Evolutionary conservation across 345 rosid species (phyloP), one percentile per base, ranked within the genome.

Genomic region (Citrus australasica): DNA sequence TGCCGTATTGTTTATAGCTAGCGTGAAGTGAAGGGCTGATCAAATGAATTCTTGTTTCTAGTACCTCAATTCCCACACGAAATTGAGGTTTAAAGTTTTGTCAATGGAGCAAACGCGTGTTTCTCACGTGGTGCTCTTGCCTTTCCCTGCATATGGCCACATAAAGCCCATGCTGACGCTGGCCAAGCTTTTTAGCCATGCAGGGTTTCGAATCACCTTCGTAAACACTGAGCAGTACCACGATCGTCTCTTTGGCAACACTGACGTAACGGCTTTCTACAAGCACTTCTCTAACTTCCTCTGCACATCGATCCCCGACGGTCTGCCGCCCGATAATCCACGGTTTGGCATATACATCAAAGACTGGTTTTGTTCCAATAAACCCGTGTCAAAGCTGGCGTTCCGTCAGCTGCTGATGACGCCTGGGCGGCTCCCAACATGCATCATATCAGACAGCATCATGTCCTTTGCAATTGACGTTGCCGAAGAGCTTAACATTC

Each of bases 161-260:
- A 83, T 92, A 56, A 92, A 83, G 83, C 80, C 91, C 71, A 84
- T 86, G 92, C 82, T 94, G 40, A 91, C 83, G 76, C 87, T 92
- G 1, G 89, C 91, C 28, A 90, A 91, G 76, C 86, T 91, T 27
- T 78, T 94, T 2, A 55, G 67, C 74, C 83, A 86, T 22, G 75
- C 84, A 3, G 91, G 88, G 67, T 80, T 89, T 42, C 80, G 85
- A 3, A 76, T 91, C 80, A 92, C 97, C 66, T 90, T 92, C 82
- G 78, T 89, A 37, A 86, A 83, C 85, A 81, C 88, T 2, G 76
- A 81, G 4, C 67, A 80, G 76, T 83, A 59, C 82, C 84, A 86
- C 30, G 53, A 70, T 33, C 78, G 79, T 28, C 84, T 84, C 7
- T 21, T 75, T 33, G 79, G 59, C 30, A 68, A 17, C 81, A 68